phyloP scores from a whole-genome alignment of 352 stramenopile species.

The Globisporangium yorkense region DNA sequence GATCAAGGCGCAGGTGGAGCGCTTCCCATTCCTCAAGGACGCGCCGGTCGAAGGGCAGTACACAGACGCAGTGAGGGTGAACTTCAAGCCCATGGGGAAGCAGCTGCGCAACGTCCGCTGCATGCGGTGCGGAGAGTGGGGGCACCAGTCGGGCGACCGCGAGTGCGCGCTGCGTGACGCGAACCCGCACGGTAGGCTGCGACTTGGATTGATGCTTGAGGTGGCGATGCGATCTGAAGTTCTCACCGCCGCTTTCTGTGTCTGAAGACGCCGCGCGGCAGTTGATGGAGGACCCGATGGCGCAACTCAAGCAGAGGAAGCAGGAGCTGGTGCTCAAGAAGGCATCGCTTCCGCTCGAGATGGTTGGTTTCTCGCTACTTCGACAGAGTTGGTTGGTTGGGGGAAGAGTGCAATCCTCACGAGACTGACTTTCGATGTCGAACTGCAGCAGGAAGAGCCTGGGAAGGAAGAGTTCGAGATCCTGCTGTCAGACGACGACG shows the following conservation, averaged over 20 bases:
- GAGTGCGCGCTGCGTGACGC: constrained; percentile 70
- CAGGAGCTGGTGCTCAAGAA: constrained; percentile 51
- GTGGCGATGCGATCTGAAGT: not conserved
- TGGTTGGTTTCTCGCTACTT: constrained; percentile 23
- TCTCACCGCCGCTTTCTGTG: not conserved
- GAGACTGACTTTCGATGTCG: not conserved
- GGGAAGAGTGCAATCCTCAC: not conserved
- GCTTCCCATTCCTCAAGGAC: constrained; percentile 87
- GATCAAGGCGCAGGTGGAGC: constrained; percentile 81
- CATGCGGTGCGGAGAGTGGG: constrained; percentile 78
- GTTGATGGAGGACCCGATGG: constrained; percentile 65
- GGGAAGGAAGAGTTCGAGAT: constrained; percentile 51
- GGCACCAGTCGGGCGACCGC: constrained; percentile 77
- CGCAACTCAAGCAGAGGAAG: constrained; percentile 47
- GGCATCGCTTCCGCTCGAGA: constrained; percentile 60
- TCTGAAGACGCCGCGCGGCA: constrained; percentile 62
- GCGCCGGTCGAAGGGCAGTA: constrained; percentile 84
- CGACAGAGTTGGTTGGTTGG: not conserved
- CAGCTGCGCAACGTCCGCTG: constrained; percentile 81
- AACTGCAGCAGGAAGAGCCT: constrained; percentile 17
- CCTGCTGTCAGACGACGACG: constrained; percentile 58
- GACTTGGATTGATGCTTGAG: not conserved
- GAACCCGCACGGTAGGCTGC: constrained; percentile 56
- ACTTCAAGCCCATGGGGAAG: constrained; percentile 84
- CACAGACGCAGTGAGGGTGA: constrained; percentile 74